phyloP scores from a whole-genome alignment of 2,329 filamentous ascomycete genomes.

The Colletotrichum endophyticum region DNA sequence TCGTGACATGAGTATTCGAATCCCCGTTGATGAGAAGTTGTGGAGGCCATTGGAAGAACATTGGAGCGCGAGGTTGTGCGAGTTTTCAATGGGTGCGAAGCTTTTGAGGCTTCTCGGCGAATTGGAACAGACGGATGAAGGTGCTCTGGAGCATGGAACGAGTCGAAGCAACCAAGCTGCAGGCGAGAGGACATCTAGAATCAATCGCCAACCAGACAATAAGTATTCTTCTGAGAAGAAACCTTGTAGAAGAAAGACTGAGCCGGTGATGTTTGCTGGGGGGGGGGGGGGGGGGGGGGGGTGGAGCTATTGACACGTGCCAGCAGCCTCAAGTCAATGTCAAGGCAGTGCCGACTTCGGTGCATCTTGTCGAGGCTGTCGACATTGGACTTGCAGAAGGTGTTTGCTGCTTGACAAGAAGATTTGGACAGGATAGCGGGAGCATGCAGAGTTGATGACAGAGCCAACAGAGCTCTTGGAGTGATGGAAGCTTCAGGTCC shows the following conservation, averaged over 20 bases:
- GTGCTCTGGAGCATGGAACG: not conserved
- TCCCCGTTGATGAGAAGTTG: not conserved
- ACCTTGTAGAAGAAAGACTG: not conserved
- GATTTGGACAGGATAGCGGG: not conserved
- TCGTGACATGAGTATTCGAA: not conserved
- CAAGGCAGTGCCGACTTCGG: not conserved
- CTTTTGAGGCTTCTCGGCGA: not conserved
- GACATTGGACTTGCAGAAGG: not conserved
- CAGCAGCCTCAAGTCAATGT: not conserved
- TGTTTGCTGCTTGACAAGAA: not conserved
- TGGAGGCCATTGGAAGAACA: not conserved
- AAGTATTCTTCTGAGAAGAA: fast-evolving
- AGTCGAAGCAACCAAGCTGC: not conserved
- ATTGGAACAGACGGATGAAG: not conserved
- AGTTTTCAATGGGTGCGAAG: not conserved
- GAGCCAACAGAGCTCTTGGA: not conserved
- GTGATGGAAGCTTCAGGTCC: not conserved
- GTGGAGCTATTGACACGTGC: not conserved
- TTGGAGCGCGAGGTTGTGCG: not conserved
- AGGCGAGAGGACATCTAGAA: fast-evolving
- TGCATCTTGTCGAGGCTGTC: not conserved
- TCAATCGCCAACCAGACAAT: fast-evolving
- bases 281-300: fast-evolving
- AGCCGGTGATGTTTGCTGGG: fast-evolving
- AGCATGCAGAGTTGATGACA: not conserved